Evolutionary conservation across 306 rosid genomes (phyloP), one percentile per base, ranked within the genome.

Genomic region (Purshia tridentata): DNA sequence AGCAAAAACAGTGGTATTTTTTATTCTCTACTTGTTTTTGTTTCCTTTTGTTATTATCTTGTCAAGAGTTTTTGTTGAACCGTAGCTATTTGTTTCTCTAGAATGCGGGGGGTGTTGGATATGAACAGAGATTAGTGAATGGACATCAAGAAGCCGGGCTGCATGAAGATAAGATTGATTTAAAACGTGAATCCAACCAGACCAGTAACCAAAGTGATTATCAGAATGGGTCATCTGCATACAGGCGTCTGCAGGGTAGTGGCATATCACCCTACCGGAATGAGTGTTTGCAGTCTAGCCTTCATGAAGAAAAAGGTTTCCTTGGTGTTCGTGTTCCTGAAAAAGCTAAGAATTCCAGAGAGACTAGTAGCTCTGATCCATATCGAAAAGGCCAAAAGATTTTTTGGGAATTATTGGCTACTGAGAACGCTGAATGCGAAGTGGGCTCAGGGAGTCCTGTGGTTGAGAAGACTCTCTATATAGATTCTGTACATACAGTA

Each of bases 401-500:
- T 68, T 79, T 73, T 69, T 77, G 54, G 62, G 84, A 77, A 69
- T 63, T 79, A 65, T 67, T 76, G 73, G 52, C 75, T 8, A 50
- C 53, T 42, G 88, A 87, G 67, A 65, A 74, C 55, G 50, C 73
- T 53, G 76, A 48, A 63, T 16, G 69, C 44, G 87, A 84, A 54
- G 68, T 80, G 23, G 77, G 77, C 70, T 76, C 68, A 52, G 78
- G 60, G n/a, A 84, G 88, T 60, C 87, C 85, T 51, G 71, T 75
- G 53, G 83, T 67, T 78, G 98, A 94, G 86, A 94, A 91, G 89
- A 91, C 96, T 80, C 84, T 85, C 19, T 80, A 88, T 76, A 67
- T 94, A 6, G 99, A 94, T 73, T 89, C 87, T 50, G 79, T 85
- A 55, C 84, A 78, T 7, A 83, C 76, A 59, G 70, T 71, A 6